Percentiles rank a stretch among this genome's conserved stretches.
Evolutionary conservation across 2,329 filamentous ascomycete genomes (phyloP).

Genomic region (Rugonectria rugulosa): DNA sequence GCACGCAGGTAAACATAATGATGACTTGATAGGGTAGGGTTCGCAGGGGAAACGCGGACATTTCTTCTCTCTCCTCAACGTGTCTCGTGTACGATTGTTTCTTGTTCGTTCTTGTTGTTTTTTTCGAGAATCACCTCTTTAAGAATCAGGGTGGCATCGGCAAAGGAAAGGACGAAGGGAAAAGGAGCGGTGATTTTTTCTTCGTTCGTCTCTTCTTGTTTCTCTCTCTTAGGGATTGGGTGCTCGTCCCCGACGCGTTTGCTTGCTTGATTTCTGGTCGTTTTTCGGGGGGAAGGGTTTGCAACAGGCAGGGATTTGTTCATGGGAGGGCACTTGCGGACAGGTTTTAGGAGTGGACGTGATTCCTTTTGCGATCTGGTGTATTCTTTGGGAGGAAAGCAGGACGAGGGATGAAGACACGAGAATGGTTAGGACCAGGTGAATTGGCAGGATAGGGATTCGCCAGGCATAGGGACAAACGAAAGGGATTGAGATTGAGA

Average conservation of each 20-base stretch:
- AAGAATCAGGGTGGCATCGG: conserved; percentile 42
- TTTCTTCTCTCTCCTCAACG: conserved; percentile 38
- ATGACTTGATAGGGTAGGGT: conserved; percentile 40
- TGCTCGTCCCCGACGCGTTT: conserved; percentile 36
- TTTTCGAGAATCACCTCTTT: conserved; percentile 44
- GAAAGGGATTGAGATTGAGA: conserved; percentile 37
- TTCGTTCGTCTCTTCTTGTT: conserved; percentile 28
- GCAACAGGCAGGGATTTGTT: conserved; percentile 31
- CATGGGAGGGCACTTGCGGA: conserved; percentile 32
- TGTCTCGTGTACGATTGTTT: conserved; percentile 50
- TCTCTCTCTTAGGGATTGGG: conserved; percentile 32
- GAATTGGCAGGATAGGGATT: conserved; percentile 32
- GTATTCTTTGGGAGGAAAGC: conserved; percentile 36
- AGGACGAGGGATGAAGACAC: conserved; percentile 26
- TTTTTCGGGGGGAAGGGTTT: conserved; percentile 38
- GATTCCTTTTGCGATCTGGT: conserved; percentile 36
- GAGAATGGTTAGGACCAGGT: conserved; percentile 26
- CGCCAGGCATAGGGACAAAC: conserved; percentile 28
- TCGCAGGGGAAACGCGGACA: conserved; percentile 36
- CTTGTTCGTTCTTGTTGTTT: no score
- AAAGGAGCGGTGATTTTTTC: no score
- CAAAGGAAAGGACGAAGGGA: conserved; percentile 21
- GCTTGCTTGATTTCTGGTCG: conserved; percentile 40
- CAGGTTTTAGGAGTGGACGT: conserved; percentile 26
- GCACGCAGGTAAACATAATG: conserved; percentile 42